A percentile compares a stretch with the other conserved stretches of the same genome.
Conservation (phyloP, 495 filamentous ascomycete species). For the Neurospora hispaniola region DNA sequence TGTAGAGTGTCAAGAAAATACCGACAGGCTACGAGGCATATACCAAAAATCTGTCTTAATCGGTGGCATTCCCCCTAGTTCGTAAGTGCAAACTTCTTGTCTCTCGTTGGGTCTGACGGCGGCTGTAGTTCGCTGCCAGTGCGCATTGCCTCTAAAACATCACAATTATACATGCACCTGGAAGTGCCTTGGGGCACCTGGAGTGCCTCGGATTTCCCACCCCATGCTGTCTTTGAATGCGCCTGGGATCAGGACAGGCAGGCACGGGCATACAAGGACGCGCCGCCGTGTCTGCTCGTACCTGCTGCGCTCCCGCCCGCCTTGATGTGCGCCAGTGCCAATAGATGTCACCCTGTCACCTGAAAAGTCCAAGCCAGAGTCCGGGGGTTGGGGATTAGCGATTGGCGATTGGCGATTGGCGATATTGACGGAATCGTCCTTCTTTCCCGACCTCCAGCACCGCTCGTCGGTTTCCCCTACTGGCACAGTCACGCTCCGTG, state of each 20-base stretch:
- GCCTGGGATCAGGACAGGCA: neutral
- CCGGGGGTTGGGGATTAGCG: neutral
- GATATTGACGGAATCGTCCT: neutral
- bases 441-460: neutral
- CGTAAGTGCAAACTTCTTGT: neutral
- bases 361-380: neutral
- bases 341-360: neutral
- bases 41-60: neutral
- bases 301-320: neutral
- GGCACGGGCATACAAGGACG: neutral
- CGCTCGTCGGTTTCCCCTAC: neutral
- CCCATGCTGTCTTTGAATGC: neutral
- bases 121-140: neutral
- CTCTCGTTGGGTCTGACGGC: neutral
- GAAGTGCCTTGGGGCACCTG: neutral
- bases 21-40: neutral
- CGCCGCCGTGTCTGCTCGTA: neutral
- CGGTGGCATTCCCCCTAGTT: neutral
- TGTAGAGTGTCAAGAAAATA: neutral
- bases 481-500: neutral
- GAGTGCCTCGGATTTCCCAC: neutral
- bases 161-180: neutral
- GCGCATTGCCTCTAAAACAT: neutral
- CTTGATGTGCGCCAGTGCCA: neutral
- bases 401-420: neutral